Base-by-base conservation (phyloP, 2,329 filamentous ascomycete genomes). In the Colletotrichum camelliae region DNA sequence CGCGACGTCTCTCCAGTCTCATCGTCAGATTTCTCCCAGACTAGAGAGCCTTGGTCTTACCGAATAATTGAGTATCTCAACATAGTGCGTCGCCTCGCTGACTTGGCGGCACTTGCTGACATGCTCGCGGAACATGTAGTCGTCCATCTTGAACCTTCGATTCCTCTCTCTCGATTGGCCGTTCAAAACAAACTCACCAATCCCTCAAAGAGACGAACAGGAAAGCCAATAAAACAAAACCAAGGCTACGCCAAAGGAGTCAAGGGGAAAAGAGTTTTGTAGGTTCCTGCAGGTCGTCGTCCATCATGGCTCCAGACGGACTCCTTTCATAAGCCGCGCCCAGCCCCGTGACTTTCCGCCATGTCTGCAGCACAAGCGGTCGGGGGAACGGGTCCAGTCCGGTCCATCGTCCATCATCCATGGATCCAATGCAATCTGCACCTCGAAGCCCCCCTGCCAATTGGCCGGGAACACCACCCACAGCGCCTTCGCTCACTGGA, bases 31-130 rank as follows among this genome's bases (percentile, higher is more conserved):
- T 29, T 37, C 27, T 39, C 37, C 27, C n/a, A 55, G 33, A 43
- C 58, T 43, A 31, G 7, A 43, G 15, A 62, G 18, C 58, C 57
- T 69, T 33, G 15, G 4, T 13, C 88, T 77, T 81, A 91, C 90
- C 80, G 90, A 88, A 78, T 91, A 92, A 78, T 92, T 92, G 79
- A 91, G 87, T 48, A 92, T 89, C 81, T 92, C 89, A 29, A 92
- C 78, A 80, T 91, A 92, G 77, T 84, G 87, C 21, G 90, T 92
- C 70, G 83, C 83, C 81, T 92, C 91, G 5, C 82, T 76, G 64
- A 91, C 88, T 37, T 85, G 84, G 27, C 83, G 85, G 80, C 89
- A 91, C 61, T 86, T 81, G 12, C 84, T 80, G 74, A 92, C 85
- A 79, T 88, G 87, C 37, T 82, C 78, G 77, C 85, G 83, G 78